Base-by-base conservation (phyloP, 495 filamentous ascomycete species). In the Evansstolkia leycettana region DNA sequence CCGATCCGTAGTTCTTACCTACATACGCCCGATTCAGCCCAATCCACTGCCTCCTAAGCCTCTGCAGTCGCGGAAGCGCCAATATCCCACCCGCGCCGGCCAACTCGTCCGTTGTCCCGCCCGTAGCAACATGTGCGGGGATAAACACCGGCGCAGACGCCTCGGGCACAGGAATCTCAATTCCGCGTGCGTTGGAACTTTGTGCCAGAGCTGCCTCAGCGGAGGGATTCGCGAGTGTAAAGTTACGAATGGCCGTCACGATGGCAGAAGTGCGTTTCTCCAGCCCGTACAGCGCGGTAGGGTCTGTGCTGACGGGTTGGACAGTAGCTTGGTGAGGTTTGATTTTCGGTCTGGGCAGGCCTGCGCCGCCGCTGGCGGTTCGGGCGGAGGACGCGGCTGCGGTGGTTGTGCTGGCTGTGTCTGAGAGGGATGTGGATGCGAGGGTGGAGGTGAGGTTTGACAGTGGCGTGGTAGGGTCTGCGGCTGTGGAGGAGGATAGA, bases 231-330 rank as follows among this genome's bases (percentile, higher is more conserved):
- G 45, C 18, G 27, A 50, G 52, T 1, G 61, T 62, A 29, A 76
- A 84, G 24, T 76, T 70, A 29, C 85, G 60, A 20, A 98, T 75
- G n/a, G 65, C 62, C 37, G 73, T 69, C 8, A 96, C 67, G 12
- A 96, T 72, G 12, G 82, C 83, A 40, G 90, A 84, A 10, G 88
- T 94, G 33, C 73, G 72, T 37, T 78, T 78, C 48, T 95, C 89
- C 24, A 95, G 72, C 39, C 79, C 72, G 52, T 94, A 86, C 19
- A 98, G 69, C 29, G 88, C 88, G 45, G 83, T 76, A 7, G 82
- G 72, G 44, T 80, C 76, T 0, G 76, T 71, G 17, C 82, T 67
- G 2, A 42, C 42, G n/a, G 77, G 73, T 55, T 72, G 68, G 25
- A 88, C 76, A 3, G 89, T 94, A 1, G 85, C 84, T 52, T 75